These are phyloP conservation scores for Cerrena zonata DNA, from an alignment of 1,284 basidiomycete genomes.

Conservation along the genomic window DNA sequence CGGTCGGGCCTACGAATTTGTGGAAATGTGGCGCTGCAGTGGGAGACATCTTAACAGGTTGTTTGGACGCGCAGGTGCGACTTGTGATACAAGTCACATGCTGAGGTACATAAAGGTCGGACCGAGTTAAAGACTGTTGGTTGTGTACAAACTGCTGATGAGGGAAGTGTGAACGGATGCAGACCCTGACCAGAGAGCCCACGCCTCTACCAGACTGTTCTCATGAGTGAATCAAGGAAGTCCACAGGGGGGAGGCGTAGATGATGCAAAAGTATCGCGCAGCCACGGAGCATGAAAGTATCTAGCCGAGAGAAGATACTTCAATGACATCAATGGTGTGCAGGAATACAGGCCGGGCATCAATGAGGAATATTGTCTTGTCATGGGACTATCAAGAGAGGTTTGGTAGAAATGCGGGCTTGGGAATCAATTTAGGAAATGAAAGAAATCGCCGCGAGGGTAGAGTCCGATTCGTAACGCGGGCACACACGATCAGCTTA, in stretches of 20 bases:
- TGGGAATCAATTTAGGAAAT: neutral
- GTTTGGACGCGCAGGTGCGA: neutral
- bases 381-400: neutral
- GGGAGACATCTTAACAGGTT: no score
- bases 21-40: neutral
- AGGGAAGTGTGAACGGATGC: no score
- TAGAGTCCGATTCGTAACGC: neutral
- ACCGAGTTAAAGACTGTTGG: no score
- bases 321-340: neutral
- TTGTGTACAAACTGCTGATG: no score
- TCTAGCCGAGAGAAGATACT: no score
- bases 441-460: neutral
- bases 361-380: neutral
- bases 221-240: neutral
- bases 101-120: neutral
- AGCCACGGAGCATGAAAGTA: neutral
- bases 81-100: slow-evolving; percentile 4
- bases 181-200: no score
- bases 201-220: no score
- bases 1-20: neutral
- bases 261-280: neutral
- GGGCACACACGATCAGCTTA: neutral
- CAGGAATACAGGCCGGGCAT: neutral
- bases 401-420: neutral
- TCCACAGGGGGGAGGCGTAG: neutral